These are phyloP conservation scores for Umbelopsis sp. DNA, from an alignment of 192 early-diverging fungal genomes.

Conservation along the genomic window DNA sequence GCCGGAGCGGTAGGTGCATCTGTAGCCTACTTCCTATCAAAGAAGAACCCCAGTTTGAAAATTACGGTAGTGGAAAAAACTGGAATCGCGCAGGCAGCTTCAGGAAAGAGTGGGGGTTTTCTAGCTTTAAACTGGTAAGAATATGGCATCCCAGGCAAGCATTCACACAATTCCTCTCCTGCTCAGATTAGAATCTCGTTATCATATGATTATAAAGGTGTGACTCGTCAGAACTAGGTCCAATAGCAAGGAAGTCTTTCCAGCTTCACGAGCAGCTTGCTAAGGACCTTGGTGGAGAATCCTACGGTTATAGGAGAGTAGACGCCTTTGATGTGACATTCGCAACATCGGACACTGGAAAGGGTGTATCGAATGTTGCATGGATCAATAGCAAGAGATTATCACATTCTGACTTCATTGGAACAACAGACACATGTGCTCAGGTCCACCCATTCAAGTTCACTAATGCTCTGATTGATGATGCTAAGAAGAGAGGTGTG, in stretches of 20 bases:
- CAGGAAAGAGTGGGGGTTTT: constrained; percentile 52
- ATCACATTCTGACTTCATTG: constrained; percentile 23
- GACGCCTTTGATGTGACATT: constrained; percentile 34
- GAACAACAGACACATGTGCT: constrained; percentile 35
- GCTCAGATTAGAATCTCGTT: background rate
- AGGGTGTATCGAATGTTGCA: background rate
- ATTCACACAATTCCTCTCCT: background rate
- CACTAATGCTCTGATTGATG: constrained; percentile 35
- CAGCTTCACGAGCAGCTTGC: constrained; percentile 45
- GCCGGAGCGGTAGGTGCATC: constrained; percentile 48
- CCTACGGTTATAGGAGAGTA: constrained; percentile 43
- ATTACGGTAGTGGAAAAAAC: constrained; percentile 47
- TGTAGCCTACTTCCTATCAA: constrained; percentile 42
- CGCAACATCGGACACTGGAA: background rate
- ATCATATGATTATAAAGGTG: background rate
- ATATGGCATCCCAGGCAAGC: constrained; percentile 9
- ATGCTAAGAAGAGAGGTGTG: constrained; percentile 33
- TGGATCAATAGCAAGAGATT: constrained; percentile 26
- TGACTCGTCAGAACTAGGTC: constrained; percentile 30
- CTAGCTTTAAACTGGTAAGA: constrained; percentile 44
- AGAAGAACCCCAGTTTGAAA: constrained; percentile 15
- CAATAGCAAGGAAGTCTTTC: constrained; percentile 41
- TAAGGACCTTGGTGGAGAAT: constrained; percentile 30
- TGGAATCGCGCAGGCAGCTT: constrained; percentile 41
- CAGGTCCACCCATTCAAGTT: constrained; percentile 46